phyloP scores from a whole-genome alignment of 768 basidiomycete genomes.

The Rhodotorula sphaerocarpa region DNA sequence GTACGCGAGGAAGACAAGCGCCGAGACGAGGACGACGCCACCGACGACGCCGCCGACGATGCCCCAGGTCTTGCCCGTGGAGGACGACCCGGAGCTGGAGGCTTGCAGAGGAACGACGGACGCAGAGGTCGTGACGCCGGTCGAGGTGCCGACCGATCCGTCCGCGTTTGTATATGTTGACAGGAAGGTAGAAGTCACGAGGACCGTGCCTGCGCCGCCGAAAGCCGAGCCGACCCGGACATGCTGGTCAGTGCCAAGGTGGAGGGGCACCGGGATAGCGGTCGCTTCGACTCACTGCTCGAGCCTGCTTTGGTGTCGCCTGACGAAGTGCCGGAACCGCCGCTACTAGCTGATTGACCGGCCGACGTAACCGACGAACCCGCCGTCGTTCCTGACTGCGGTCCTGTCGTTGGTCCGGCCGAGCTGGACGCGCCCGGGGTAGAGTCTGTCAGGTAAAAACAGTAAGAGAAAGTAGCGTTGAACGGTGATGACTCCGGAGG shows the following conservation, averaged over 20 bases:
- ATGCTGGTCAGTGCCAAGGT: background rate
- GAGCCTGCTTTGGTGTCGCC: background rate
- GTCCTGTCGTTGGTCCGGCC: no score
- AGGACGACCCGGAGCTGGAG: background rate
- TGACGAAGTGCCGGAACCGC: background rate
- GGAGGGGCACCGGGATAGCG: no score
- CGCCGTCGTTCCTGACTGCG: background rate
- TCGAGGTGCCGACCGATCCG: slow-evolving; percentile 16
- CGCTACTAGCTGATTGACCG: background rate
- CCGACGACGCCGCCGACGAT: slow-evolving; percentile 35
- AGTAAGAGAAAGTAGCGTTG: background rate
- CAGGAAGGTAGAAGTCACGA: slow-evolving; percentile 17
- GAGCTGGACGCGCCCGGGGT: no score
- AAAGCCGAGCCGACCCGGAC: background rate
- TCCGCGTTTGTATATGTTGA: slow-evolving; percentile 14
- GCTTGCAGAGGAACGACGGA: slow-evolving; percentile 10
- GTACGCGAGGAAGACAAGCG: slow-evolving; percentile 30
- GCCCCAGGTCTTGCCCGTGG: slow-evolving; percentile 28
- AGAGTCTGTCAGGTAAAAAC: no score
- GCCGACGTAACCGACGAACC: background rate
- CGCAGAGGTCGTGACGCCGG: slow-evolving; percentile 4
- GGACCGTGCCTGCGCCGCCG: background rate
- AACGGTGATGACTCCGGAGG: background rate
- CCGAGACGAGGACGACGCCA: slow-evolving; percentile 27
- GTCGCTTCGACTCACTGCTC: background rate